Evolutionary conservation across 1,139 yeast species (phyloP), one percentile per base, ranked within the genome.

Genomic region (Blastobotrys indianensis): DNA sequence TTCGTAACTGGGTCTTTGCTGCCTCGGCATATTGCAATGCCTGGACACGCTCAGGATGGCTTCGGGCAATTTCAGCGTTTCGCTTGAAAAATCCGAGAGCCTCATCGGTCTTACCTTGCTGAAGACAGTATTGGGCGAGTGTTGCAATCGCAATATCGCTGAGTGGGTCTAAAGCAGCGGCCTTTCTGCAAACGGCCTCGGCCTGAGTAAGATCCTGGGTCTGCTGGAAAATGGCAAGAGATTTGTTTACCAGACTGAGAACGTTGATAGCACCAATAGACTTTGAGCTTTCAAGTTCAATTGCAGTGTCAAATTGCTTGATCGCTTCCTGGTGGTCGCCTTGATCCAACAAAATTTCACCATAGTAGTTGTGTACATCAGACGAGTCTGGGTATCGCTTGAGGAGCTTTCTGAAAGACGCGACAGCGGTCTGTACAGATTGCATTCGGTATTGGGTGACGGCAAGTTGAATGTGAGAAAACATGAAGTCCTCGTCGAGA

Each of bases 11-110:
- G 37, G 66, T 58, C 39, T 56, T 55, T 38, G 70, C 65, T 52
- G 96, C 97, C 69, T 87, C 97, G 51, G 94, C 94, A 61, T 86
- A 85, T 32, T 94, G 83, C 53, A 88, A 82, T 47, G 96, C 94
- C 71, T 88, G 97, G 51, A 85, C 74, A 71, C 88, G 85, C 71
- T 92, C 98, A 54, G 83, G 86, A 49, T 79, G 74, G 44, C 86
- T 77, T 75, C 97, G 83, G 33, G 95, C 84, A 57, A 88, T 76
- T 50, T 76, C 76, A 46, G 94, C 81, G 49, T 94, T 83, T 62
- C 81, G 85, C 70, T 85, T 92, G 64, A 90, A 88, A 62, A 83
- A 76, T 50, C 70, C 70, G 58, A 86, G 78, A 31, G 98, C 97
- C 54, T 85, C 92, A 53, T 83, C 85, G 44, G 85, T 79, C 62